These are phyloP conservation scores for Emmonsia crescens DNA, from an alignment of 2,329 filamentous ascomycete genomes.

Conservation along the genomic window DNA sequence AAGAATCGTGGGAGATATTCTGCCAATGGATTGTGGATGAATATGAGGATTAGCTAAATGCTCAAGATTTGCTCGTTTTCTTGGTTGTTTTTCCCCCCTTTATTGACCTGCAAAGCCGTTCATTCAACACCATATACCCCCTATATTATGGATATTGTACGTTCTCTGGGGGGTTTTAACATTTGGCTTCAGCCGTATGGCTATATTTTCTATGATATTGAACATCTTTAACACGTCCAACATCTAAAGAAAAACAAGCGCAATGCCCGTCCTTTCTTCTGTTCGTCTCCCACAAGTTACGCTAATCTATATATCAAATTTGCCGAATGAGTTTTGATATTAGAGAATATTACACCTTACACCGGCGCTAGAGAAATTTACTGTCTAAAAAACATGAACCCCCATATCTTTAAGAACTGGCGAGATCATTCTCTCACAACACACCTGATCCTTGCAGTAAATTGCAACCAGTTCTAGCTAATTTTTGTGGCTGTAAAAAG, in stretches of 20 bases:
- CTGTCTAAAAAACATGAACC: neutral
- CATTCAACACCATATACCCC: neutral
- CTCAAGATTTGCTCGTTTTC: no score
- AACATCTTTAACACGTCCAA: neutral
- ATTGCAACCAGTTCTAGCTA: neutral
- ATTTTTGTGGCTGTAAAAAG: slow-evolving; percentile 11
- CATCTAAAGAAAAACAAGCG: neutral
- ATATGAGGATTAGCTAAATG: slow-evolving; percentile 37
- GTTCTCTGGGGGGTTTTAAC: neutral
- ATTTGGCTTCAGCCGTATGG: neutral
- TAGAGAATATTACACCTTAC: neutral
- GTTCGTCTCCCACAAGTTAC: neutral
- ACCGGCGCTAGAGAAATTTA: neutral
- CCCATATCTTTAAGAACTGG: neutral
- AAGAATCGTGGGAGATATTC: slow-evolving; percentile 73
- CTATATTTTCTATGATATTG: neutral
- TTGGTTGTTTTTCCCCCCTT: neutral
- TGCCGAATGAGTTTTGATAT: neutral
- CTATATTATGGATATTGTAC: neutral
- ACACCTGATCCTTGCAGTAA: neutral
- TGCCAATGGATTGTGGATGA: slow-evolving; percentile 83
- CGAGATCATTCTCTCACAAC: neutral
- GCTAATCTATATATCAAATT: neutral
- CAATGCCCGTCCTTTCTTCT: neutral
- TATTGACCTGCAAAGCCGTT: neutral